These are phyloP conservation scores for Suhomyces kilbournensis DNA, from an alignment of 805 yeast species.

Conservation along the genomic window DNA sequence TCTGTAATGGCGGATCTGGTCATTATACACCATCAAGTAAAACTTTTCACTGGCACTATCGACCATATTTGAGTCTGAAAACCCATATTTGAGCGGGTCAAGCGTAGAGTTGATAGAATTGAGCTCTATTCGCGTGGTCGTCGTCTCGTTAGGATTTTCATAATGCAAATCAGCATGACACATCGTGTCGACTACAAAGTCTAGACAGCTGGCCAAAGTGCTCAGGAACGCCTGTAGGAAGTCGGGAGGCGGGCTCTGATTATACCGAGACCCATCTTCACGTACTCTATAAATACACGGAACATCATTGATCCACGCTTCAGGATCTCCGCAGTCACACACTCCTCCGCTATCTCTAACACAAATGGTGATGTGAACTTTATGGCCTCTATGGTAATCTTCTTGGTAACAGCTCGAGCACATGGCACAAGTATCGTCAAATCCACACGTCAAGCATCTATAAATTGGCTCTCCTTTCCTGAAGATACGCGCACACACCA, in stretches of 20 bases:
- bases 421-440: constrained; percentile 80
- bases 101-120: constrained; percentile 32
- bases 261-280: constrained; percentile 15
- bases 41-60: constrained; percentile 41
- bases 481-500: constrained; percentile 74
- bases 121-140: constrained; percentile 20
- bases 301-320: constrained; percentile 65
- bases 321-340: constrained; percentile 88
- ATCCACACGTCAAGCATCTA: constrained; percentile 71
- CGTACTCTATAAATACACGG: constrained; percentile 37
- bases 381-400: constrained; percentile 69
- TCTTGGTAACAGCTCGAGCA: constrained; percentile 75
- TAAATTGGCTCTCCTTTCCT: constrained; percentile 79
- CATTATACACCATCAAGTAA: constrained; percentile 68
- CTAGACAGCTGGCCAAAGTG: constrained; percentile 49
- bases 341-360: constrained; percentile 73
- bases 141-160: constrained; percentile 22
- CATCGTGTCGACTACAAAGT: constrained; percentile 62
- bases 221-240: constrained; percentile 34
- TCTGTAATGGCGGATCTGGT: constrained; percentile 68
- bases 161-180: constrained; percentile 45
- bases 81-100: constrained; percentile 43
- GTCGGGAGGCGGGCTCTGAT: constrained; percentile 33
- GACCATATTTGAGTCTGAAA: constrained; percentile 33
- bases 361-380: constrained; percentile 60